Evolutionary conservation across 1,284 basidiomycete genomes (phyloP), one percentile per base, ranked within the genome.

Genomic region (Somion occarium): DNA sequence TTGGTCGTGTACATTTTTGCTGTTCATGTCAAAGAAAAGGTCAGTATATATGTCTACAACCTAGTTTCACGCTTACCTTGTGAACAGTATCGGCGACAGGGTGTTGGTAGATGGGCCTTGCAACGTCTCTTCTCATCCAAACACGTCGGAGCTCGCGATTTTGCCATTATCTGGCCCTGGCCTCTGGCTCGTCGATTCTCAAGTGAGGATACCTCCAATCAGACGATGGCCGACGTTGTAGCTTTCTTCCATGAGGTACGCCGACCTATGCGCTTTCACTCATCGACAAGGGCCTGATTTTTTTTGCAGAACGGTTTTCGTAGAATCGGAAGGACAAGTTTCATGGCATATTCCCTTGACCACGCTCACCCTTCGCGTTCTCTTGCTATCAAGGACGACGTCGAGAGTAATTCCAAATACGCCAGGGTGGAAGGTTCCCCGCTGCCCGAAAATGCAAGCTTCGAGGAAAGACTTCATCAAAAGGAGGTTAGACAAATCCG

Each of bases 301-400:
- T 39, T 39, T 46, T 13, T 25, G 20, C 25, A 47, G 46, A 37
- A 47, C 23, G 26, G 25, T 20, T 38, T 47, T 22, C 46, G 34
- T 11, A 22, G 46, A 15, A 20, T 38, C 3, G 46, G 46, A 27
- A 19, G 46, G 46, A 38, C 46, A 30, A 13, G 22, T 12, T 47
- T 37, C 18, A 12, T 47, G 3, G 13, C 22, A 18, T 47, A 26
- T 22, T 47, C 46, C 11, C 19, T 23, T 3, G 34, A 9, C 22
- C n/a, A 27, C 3, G 38, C 37, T 9, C 46, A 47, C 34, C 46
- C 34, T 11, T 38, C 34, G 4, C 46, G 34, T 22, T 3, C 26
- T 22, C 18, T 37, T 11, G n/a, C 34, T 19, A 13, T 18, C 34
- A 3, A 4, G 2, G 34, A 38, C 34, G 46, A 47, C n/a, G 19